phyloP scores from a whole-genome alignment of 169 alveolate genomes.

The Babesia bigemina region DNA sequence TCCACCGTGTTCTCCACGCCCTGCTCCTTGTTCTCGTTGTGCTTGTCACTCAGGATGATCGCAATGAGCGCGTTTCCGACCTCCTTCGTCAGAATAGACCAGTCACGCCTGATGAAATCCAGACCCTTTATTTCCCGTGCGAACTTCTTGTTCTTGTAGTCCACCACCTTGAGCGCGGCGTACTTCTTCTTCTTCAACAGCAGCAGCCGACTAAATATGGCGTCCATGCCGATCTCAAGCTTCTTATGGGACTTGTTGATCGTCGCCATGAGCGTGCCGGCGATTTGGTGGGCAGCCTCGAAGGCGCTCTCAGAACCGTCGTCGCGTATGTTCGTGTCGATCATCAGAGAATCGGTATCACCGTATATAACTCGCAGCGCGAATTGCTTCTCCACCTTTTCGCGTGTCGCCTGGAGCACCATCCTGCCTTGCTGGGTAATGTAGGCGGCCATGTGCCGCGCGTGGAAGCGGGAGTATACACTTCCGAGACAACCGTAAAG shows the following conservation, averaged over 20 bases:
- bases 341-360: conserved; percentile 99
- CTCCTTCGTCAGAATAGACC: conserved; percentile 92
- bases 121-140: conserved; percentile 96
- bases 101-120: conserved; percentile 98
- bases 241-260: conserved; percentile 92
- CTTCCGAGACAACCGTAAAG: conserved; percentile 99
- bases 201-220: conserved; percentile 92
- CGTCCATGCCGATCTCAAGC: conserved; percentile 97
- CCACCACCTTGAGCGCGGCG: conserved; percentile 91
- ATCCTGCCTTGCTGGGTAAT: conserved; percentile 91
- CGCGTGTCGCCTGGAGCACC: conserved; percentile 86
- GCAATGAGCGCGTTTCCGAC: conserved; percentile 45
- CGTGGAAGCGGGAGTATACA: conserved; percentile 94
- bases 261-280: conserved; percentile 83
- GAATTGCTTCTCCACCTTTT: conserved; percentile 88
- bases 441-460: conserved; percentile 96
- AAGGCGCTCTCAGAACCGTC: conserved; percentile 72
- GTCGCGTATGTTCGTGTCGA: conserved; percentile 88
- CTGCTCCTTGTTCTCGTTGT: conserved; percentile 23
- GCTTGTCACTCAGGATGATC: conserved; percentile 41
- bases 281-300: conserved; percentile 87
- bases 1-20: conserved; percentile 80
- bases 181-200: conserved; percentile 97
- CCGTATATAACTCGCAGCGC: conserved; percentile 96
- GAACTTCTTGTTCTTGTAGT: conserved; percentile 72